Base-by-base conservation (phyloP, 495 filamentous ascomycete species). In the Penicillium malachiteum region DNA sequence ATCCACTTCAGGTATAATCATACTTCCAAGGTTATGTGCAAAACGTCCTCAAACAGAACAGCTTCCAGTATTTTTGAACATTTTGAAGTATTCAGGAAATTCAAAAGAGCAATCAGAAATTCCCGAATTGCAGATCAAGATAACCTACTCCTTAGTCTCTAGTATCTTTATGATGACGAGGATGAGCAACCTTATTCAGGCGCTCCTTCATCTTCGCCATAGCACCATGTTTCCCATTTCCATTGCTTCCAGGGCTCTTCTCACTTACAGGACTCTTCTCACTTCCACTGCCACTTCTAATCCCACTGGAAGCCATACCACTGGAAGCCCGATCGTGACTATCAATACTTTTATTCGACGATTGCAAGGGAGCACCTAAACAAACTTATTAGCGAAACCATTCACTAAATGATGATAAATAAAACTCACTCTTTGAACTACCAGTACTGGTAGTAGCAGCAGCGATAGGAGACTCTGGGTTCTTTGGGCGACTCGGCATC, bases 191-290 rank as follows among this genome's bases (percentile, higher is more conserved):
- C 58, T 66, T 69, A 14, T 59, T 60, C 33, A 74, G 21, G 14
- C 60, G 63, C 56, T 71, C 68, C 57, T 74, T 74, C 53, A 74
- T 57, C 50, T 69, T 67, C 9, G 59, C 16, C 39, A 72, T 51
- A 10, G 64, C 50, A 16, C 65, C 44, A 3, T 55, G 49, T 50
- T 62, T 63, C 10, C 56, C 59, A 50, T 42, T 51, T 0, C 21
- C 21, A 26, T 26, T 26, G 1, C 21, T 26, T 26, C 21, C 21
- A 26, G 1, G 1, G 21, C 21, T 26, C 21, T 54, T 52, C 52
- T 62, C 46, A 1, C n/a, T n/a, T n/a, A n/a, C n/a, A n/a, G n/a
- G n/a, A n/a, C 54, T 49, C 49, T 61, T 42, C 18, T 33, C 53
- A 50, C 46, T 56, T 14, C 47, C 48, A 8, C 18, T n/a, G 7